These are phyloP conservation scores for Colletotrichum tabaci DNA, from an alignment of 2,329 filamentous ascomycete species.

Conservation along the genomic window DNA sequence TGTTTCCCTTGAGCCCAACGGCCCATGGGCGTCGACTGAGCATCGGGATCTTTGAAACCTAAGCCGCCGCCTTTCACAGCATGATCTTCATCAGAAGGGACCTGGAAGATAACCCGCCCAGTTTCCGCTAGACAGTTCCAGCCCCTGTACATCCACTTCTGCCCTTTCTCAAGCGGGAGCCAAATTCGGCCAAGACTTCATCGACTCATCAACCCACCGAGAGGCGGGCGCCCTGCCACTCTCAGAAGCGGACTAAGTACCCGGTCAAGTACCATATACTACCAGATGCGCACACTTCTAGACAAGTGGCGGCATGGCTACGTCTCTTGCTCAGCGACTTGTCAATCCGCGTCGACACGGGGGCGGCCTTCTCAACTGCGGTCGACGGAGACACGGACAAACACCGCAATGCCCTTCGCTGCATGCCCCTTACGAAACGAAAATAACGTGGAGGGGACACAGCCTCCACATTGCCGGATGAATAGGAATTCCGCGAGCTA, in stretches of 20 bases:
- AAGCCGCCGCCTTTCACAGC: neutral
- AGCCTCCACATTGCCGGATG: neutral
- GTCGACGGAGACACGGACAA: neutral
- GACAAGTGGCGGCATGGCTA: neutral
- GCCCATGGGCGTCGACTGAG: neutral
- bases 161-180: conserved; percentile 10
- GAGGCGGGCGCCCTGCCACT: neutral
- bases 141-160: conserved; percentile 16
- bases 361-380: neutral
- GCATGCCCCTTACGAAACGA: neutral
- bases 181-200: conserved; percentile 20
- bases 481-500: neutral
- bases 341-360: neutral
- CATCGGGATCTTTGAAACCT: conserved; percentile 16
- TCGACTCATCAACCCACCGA: conserved; percentile 6
- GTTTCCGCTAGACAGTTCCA: neutral
- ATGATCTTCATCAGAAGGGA: conserved; percentile 16
- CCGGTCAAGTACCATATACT: conserved; percentile 10
- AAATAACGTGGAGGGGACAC: neutral
- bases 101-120: neutral
- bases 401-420: neutral
- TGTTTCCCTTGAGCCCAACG: neutral
- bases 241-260: conserved; percentile 5
- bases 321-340: neutral
- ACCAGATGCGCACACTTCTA: conserved; percentile 3